These are phyloP conservation scores for Cyclotella baltica DNA, from an alignment of 108 stramenopile genomes.

Conservation along the genomic window DNA sequence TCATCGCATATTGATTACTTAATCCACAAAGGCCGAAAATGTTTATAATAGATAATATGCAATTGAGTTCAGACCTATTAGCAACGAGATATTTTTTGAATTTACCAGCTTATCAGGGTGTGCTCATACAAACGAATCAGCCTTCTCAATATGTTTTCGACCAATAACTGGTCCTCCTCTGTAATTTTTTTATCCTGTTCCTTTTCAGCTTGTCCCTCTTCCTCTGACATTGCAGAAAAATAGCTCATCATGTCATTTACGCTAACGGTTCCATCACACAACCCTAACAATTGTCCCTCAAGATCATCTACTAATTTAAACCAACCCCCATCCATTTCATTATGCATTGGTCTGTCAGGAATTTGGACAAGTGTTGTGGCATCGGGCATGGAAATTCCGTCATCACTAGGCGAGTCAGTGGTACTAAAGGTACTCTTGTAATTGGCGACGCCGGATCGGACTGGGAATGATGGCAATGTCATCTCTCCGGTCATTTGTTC, in stretches of 20 bases:
- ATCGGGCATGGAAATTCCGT: conserved; percentile 36
- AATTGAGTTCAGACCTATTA: no score
- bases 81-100: no score
- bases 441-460: conserved; percentile 62
- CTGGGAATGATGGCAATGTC: conserved; percentile 67
- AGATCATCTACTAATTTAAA: conserved; percentile 80
- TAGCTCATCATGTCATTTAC: conserved; percentile 81
- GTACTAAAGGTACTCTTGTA: conserved; percentile 68
- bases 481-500: conserved; percentile 54
- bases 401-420: conserved; percentile 5
- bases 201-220: conserved; percentile 18
- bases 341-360: conserved; percentile 84
- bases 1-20: no score
- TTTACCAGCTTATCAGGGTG: conserved; percentile 85
- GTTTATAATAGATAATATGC: no score
- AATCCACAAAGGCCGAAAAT: no score
- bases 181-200: conserved; percentile 55
- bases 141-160: conserved; percentile 75
- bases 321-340: conserved; percentile 71
- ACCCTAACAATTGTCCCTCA: conserved; percentile 80
- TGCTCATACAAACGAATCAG: conserved; percentile 82
- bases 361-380: conserved; percentile 76
- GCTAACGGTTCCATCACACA: conserved; percentile 77
- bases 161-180: conserved; percentile 60
- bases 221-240: conserved; percentile 61